Base-by-base conservation (phyloP, 352 stramenopile species). In the Phytophthora citrophthora region DNA sequence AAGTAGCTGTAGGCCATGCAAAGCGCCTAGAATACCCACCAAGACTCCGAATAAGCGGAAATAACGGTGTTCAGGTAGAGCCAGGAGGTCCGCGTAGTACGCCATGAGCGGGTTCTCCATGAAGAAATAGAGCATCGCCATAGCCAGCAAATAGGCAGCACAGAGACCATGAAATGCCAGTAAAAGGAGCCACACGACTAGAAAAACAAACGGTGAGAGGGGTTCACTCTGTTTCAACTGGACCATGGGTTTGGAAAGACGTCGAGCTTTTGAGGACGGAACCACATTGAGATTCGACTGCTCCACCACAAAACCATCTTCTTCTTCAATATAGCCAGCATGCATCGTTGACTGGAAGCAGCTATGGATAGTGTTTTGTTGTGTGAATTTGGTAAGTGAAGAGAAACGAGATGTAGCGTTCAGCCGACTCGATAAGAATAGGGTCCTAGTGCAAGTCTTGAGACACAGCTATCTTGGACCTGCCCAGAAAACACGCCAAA, bases 71-170 rank as follows among this genome's bases (percentile, higher is more conserved):
- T 60, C 31, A 4, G 48, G 59, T 12, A 76, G 44, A 0, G 61
- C 55, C 5, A 83, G 54, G n/a, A 87, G 36, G n/a, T 74, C 55
- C 1, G 68, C 43, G 55, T 85, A 85, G 64, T 83, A 87, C 24
- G 54, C 61, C 70, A 87, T 77, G 43, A 72, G 71, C 7, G 70
- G 75, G 4, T 72, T 60, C 32, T 76, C 65, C 47, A 85, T 61
- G 50, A 75, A 74, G 44, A 61, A 72, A 40, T 85, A 72, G 13
- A 81, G 46, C 3, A 64, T 15, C 10, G 51, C 38, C 34, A 56
- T 60, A 0, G 60, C 60, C 2, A 74, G 18, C 13, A 77, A 40
- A 13, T 64, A 77, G 11, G 18, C 10, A 3, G 50, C 55, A n/a
- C 60, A 74, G 8, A 70, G 11, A 2, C 54, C 66, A 45, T 70